Conservation (phyloP, 1,139 yeast species). For the Saccharomycopsis hybrid region DNA sequence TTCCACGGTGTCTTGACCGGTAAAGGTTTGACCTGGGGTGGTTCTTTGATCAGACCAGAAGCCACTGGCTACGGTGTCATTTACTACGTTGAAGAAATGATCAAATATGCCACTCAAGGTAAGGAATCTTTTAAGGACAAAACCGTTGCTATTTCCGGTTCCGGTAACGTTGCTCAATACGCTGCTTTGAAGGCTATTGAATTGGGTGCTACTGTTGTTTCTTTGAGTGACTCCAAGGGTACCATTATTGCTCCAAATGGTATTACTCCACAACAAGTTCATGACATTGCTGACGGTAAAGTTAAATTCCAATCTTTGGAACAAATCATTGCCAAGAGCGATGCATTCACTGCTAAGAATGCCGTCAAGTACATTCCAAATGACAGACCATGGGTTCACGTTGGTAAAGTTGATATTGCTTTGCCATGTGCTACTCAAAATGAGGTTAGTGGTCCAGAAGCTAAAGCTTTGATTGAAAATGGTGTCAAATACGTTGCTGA, state of each 20-base stretch:
- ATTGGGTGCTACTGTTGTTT: constrained; percentile 91
- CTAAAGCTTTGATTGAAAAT: constrained; percentile 84
- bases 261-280: constrained; percentile 75
- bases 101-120: constrained; percentile 85
- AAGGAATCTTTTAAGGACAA: constrained; percentile 86
- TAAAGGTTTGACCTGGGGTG: constrained; percentile 98
- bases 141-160: constrained; percentile 93
- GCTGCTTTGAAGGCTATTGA: constrained; percentile 97
- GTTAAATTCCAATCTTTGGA: constrained; percentile 70
- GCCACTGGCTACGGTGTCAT: constrained; percentile 98
- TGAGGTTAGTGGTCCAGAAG: constrained; percentile 96
- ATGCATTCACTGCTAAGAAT: constrained; percentile 45
- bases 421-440: constrained; percentile 98
- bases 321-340: constrained; percentile 55
- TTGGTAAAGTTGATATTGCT: constrained; percentile 90
- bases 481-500: constrained; percentile 95
- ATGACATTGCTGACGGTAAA: constrained; percentile 75
- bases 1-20: constrained; percentile 98
- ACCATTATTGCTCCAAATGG: constrained; percentile 70
- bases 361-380: constrained; percentile 78
- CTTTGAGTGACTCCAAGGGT: constrained; percentile 94
- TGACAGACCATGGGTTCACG: constrained; percentile 95
- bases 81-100: constrained; percentile 96
- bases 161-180: constrained; percentile 98
- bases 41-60: constrained; percentile 97